Evolutionary conservation across 148 eudicot genomes (phyloP), one percentile per base, ranked within the genome.

Genomic region (Diospyros kaki): DNA sequence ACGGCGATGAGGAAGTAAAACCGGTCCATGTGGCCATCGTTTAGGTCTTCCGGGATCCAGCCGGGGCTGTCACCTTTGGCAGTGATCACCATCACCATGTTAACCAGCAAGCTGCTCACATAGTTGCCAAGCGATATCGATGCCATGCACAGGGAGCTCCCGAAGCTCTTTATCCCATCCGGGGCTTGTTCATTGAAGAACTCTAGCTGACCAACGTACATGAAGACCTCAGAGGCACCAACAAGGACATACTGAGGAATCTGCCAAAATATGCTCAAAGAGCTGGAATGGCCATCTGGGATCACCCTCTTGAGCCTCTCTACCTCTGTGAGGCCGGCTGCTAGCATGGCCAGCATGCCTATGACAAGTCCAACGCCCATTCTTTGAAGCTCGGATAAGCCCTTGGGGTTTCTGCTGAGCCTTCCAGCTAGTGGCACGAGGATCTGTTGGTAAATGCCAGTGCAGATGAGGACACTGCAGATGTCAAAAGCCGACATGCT

Each of bases 101-200:
- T 78, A 44, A 94, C 93, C 11, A 94, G 77, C 75, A 94, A 58
- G 50, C 92, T 87, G 44, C 94, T 94, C 0, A 79, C 86, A 53
- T 87, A 94, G 15, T 92, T 94, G 28, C 98, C 97, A 1, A 94
- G 79, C 0, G 95, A 90, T 14, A 94, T 94, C 9, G 98, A 94
- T 1, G 97, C 97, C 98, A 94, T 94, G 18, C 97, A 92, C 6
- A 94, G 88, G 6, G 98, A 84, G 73, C 97, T 92, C 4, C 98
- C 98, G 9, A 94, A 89, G 56, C 97, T 92, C 78, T 94, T 94
- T 1, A 94, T 90, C 51, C 98, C 98, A 68, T 94, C 98, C 0
- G 98, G 98, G 1, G 97, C 95, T 64, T 94, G 97, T 5, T 89
- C 88, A 18, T 89, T 92, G 71, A 94, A 94, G 64, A 94, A 94